Percentiles rank a stretch among this genome's conserved stretches.
Evolutionary conservation across 1,139 yeast genomes (phyloP).

Genomic region (Zygoascus meyerae): DNA sequence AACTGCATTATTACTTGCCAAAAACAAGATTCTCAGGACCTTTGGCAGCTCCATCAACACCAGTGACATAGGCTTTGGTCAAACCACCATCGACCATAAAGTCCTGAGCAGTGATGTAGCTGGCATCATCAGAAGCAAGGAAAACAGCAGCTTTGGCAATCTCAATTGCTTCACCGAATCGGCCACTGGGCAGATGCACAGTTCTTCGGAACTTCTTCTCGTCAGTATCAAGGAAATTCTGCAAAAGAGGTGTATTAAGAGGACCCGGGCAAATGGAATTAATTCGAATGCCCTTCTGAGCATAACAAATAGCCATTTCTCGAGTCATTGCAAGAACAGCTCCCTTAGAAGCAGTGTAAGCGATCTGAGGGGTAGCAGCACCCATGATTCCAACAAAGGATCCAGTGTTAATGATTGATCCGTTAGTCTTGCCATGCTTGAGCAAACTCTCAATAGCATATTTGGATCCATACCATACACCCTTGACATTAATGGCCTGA

Average conservation of each 20-base stretch:
- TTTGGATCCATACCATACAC: constrained; percentile 55
- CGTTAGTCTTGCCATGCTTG: constrained; percentile 41
- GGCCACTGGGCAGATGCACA: constrained; percentile 52
- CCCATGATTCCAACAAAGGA: constrained; percentile 56
- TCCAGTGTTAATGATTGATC: constrained; percentile 57
- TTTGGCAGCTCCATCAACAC: constrained; percentile 23
- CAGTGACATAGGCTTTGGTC: constrained; percentile 32
- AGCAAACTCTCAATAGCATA: constrained; percentile 47
- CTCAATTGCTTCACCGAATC: constrained; percentile 55
- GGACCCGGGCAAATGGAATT: constrained; percentile 67
- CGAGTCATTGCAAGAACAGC: constrained; percentile 44
- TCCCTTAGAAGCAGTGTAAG: constrained; percentile 40
- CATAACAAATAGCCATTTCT: constrained; percentile 63
- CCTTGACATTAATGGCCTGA: constrained; percentile 49
- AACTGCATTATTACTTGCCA: constrained; percentile 21
- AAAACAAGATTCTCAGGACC: constrained; percentile 31
- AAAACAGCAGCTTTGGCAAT: constrained; percentile 79
- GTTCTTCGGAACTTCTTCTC: constrained; percentile 39
- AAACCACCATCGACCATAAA: constrained; percentile 80
- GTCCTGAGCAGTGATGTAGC: constrained; percentile 80
- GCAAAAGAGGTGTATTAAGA: constrained; percentile 51
- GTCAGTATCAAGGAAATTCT: constrained; percentile 42
- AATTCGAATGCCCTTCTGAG: constrained; percentile 61
- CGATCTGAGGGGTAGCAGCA: constrained; percentile 35
- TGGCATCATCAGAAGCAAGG: constrained; percentile 71